A percentile compares a stretch with the other conserved stretches of the same genome.
Evolutionary conservation across 1,139 yeast species (phyloP).

Genomic region (Kodamaea ohmeri): DNA sequence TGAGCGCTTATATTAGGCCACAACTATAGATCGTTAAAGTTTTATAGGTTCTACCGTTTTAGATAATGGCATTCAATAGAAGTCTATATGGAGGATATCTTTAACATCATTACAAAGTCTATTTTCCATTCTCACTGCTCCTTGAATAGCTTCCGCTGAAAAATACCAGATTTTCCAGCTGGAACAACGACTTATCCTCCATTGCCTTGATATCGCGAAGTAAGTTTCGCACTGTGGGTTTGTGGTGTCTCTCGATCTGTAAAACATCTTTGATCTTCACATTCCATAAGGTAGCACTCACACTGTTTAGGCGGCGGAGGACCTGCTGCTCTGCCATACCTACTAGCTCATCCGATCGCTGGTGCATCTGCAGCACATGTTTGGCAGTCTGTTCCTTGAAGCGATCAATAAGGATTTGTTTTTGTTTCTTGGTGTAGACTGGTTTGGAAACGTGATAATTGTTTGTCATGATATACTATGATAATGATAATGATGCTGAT

Average conservation of each 20-base stretch:
- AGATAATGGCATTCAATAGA: too few species aligned
- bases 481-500: too few species aligned
- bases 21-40: too few species aligned
- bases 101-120: too few species aligned
- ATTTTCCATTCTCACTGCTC: neutral
- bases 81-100: too few species aligned
- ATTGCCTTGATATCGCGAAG: conserved; percentile 29
- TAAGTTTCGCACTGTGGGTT: conserved; percentile 28
- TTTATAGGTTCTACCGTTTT: too few species aligned
- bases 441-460: conserved; percentile 8
- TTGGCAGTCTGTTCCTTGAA: conserved; percentile 23
- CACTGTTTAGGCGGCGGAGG: conserved; percentile 36
- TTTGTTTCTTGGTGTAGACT: conserved; percentile 36
- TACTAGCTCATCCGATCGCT: conserved; percentile 17
- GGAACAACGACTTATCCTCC: conserved; percentile 10
- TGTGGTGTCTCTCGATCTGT: conserved; percentile 42
- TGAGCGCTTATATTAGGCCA: too few species aligned
- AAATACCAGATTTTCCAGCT: conserved; percentile 9
- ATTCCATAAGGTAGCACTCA: conserved; percentile 42
- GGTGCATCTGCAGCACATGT: conserved; percentile 19
- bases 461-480: too few species aligned
- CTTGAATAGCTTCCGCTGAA: conserved; percentile 6
- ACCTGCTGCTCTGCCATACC: conserved; percentile 28
- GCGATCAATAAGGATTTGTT: conserved; percentile 31
- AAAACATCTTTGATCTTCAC: conserved; percentile 39